phyloP scores from a whole-genome alignment of 305 asterid genomes.

The Fraxinus baroniana region DNA sequence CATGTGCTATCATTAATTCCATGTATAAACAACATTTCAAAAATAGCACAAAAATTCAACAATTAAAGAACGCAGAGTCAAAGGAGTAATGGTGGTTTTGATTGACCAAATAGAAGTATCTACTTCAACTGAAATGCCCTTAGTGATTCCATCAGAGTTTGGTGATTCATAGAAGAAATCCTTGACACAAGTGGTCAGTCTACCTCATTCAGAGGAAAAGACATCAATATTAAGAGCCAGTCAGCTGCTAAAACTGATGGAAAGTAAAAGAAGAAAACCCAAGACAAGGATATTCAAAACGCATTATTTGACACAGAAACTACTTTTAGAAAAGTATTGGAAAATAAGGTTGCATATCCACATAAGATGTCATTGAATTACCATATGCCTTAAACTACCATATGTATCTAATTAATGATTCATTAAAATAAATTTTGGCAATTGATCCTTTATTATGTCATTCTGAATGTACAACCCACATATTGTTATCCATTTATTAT shows the following conservation, averaged over 20 bases:
- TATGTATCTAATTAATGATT: background rate
- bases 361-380: background rate
- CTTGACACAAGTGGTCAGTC: background rate
- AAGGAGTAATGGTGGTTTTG: background rate
- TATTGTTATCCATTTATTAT: background rate
- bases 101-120: too few relatives aligned
- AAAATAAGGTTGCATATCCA: background rate
- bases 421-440: background rate
- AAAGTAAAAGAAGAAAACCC: background rate
- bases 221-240: background rate
- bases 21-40: background rate
- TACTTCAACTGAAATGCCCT: too few relatives aligned
- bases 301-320: background rate
- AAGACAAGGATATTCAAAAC: background rate
- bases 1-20: background rate
- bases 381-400: background rate
- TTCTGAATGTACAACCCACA: background rate
- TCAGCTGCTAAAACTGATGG: background rate
- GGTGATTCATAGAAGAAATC: background rate
- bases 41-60: background rate
- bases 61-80: background rate
- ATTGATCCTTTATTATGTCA: background rate
- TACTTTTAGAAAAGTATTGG: background rate
- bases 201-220: background rate
- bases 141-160: background rate